Conservation (phyloP, 2,329 filamentous ascomycete genomes). For the Aspergillus udagawae region DNA sequence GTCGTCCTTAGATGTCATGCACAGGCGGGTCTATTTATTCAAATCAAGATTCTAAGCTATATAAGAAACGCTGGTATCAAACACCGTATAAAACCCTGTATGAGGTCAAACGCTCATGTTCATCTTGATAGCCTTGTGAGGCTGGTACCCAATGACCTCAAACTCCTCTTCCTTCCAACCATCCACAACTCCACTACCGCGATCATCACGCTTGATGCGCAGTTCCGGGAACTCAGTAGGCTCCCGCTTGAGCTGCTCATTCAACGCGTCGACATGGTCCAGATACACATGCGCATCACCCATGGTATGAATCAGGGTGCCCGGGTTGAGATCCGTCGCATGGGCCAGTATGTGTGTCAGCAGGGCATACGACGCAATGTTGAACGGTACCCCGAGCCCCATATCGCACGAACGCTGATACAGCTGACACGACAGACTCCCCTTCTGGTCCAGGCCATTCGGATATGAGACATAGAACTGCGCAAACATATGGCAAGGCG, state of each 20-base stretch:
- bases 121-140: constrained; percentile 91
- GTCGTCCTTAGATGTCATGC: constrained; percentile 4
- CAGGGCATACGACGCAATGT: constrained; percentile 91
- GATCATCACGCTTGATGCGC: constrained; percentile 63
- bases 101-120: constrained; percentile 82
- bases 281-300: constrained; percentile 96
- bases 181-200: constrained; percentile 82
- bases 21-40: background rate
- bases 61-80: constrained; percentile 19
- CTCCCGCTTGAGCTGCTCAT: constrained; percentile 73
- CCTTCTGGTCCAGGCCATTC: constrained; percentile 47
- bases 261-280: constrained; percentile 85
- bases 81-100: constrained; percentile 11
- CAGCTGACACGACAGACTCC: constrained; percentile 77
- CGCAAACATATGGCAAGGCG: constrained; percentile 96
- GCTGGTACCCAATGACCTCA: constrained; percentile 79
- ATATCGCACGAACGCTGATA: constrained; percentile 97
- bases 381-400: constrained; percentile 95
- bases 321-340: constrained; percentile 77
- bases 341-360: constrained; percentile 94
- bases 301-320: constrained; percentile 90
- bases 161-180: constrained; percentile 89
- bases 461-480: constrained; percentile 90
- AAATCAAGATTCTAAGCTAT: background rate
- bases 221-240: constrained; percentile 77